Base-by-base conservation (phyloP, 2,329 filamentous ascomycete species). In the Juglanconis juglandina region DNA sequence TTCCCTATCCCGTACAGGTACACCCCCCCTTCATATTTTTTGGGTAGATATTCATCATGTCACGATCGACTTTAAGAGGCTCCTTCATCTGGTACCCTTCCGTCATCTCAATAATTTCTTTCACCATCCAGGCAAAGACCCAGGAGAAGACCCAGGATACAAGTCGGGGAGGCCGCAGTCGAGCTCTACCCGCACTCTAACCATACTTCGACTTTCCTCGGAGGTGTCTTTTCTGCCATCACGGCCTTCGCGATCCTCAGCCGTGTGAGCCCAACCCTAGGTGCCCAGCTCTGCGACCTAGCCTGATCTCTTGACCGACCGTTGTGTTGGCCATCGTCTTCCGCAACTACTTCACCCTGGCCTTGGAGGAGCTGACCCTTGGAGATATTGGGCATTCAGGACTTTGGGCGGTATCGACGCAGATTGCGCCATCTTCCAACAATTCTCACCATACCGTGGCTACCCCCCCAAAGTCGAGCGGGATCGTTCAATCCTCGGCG, bases 371-470 rank as follows among this genome's bases (percentile, higher is more conserved):
- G 54, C 42, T 49, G 51, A 49, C 39, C 34, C 50, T 46, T 32
- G 13, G 13, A 39, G 13, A 7, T 56, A 46, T 32, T 53, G 50
- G 41, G n/a, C 32, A 6, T 8, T 44, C 6, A 24, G 42, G 39
- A 17, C 35, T 49, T 35, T n/a, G 39, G 37, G 50, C 44, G 6
- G 55, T 47, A n/a, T 53, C 41, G 34, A 42, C 11, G 52, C 54
- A 32, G 11, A 63, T 63, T 63, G 61, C 61, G 61, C 56, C 61
- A 63, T 63, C 49, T 32, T 30, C 61, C 58, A 58, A 54, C 51
- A 32, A 58, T 35, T 17, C 61, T 58, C 58, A 54, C 61, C 61
- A 63, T 63, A 42, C 51, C 30, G 49, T 52, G 32, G 54, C 46
- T 7, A 52, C 37, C 34, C 46, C 24, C 60, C 17, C 17, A 59